These are phyloP conservation scores for Chlamydomonas reinhardtii DNA, from an alignment of 163 green algal genomes.

Conservation along the genomic window DNA sequence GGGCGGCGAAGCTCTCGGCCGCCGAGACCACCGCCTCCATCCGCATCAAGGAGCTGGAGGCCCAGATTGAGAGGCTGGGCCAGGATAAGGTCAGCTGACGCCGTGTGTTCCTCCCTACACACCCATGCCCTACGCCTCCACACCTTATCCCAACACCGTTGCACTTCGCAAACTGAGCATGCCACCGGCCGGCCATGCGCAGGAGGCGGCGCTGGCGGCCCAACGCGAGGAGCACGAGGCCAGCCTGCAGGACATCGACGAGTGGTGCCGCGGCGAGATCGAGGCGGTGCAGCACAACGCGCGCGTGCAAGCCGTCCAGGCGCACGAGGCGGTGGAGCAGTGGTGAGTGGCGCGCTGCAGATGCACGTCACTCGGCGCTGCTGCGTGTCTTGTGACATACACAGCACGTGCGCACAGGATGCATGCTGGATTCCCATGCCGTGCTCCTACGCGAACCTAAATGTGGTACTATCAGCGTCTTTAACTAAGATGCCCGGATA, in stretches of 20 bases:
- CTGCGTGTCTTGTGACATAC: no score
- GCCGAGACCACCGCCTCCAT: background rate
- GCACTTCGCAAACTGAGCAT: background rate
- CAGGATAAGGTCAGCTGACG: background rate
- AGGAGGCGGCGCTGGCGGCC: slow-evolving; percentile 4
- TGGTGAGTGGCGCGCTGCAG: background rate
- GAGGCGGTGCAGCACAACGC: slow-evolving; percentile 46
- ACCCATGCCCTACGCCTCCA: no score
- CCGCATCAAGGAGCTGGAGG: background rate
- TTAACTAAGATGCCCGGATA: no score
- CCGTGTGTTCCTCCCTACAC: background rate
- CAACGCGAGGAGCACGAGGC: slow-evolving; percentile 9
- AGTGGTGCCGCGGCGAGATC: slow-evolving; percentile 45
- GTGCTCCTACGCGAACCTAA: background rate
- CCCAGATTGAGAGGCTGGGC: background rate
- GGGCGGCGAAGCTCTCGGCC: slow-evolving; percentile 7
- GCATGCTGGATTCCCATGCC: background rate
- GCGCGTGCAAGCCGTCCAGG: slow-evolving; percentile 12
- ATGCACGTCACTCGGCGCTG: background rate
- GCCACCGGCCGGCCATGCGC: no score
- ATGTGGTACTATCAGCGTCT: no score
- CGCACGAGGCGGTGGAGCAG: slow-evolving; percentile 16
- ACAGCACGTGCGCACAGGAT: no score
- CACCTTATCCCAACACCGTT: background rate
- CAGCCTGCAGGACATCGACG: slow-evolving; percentile 31